phyloP scores from a whole-genome alignment of 2,329 filamentous ascomycete genomes.

The Microdochium paspali region DNA sequence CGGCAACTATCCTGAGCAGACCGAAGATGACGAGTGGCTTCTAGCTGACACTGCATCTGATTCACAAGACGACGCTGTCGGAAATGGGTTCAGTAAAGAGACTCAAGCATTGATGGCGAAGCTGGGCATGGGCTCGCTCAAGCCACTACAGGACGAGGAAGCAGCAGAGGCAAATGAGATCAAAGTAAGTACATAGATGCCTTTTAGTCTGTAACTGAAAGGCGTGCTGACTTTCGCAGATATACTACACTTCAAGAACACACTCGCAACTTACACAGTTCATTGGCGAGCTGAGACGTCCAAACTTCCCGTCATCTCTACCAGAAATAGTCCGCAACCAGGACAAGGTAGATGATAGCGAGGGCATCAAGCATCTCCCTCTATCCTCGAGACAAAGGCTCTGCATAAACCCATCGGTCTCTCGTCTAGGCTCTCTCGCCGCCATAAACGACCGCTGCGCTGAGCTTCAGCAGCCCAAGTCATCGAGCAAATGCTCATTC shows the following conservation, averaged over 20 bases:
- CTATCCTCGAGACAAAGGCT: conserved; percentile 78
- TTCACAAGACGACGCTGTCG: conserved; percentile 10
- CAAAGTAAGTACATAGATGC: conserved; percentile 40
- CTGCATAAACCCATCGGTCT: conserved; percentile 83
- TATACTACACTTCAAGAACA: conserved; percentile 87
- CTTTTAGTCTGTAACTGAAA: conserved; percentile 11
- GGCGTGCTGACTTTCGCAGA: conserved; percentile 29
- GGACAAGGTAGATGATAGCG: conserved; percentile 21
- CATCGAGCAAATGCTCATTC: conserved; percentile 62
- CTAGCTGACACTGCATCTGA: conserved; percentile 59
- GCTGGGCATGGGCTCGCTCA: conserved; percentile 36
- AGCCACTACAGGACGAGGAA: conserved; percentile 25
- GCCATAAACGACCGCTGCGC: conserved; percentile 91
- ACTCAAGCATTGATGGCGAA: conserved; percentile 66
- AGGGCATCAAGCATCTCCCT: conserved; percentile 70
- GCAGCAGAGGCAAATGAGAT: conserved; percentile 51
- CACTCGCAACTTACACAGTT: conserved; percentile 91
- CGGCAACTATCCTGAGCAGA: conserved; percentile 22
- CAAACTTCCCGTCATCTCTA: conserved; percentile 66
- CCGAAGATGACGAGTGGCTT: conserved; percentile 61
- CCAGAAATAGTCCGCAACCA: conserved; percentile 28
- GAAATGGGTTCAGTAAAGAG: conserved; percentile 59
- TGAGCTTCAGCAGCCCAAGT: conserved; percentile 72
- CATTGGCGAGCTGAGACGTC: conserved; percentile 69
- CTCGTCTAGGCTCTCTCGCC: conserved; percentile 57